Base-by-base conservation (phyloP, 1,139 yeast species). In the Spathaspora jeffriesii region DNA sequence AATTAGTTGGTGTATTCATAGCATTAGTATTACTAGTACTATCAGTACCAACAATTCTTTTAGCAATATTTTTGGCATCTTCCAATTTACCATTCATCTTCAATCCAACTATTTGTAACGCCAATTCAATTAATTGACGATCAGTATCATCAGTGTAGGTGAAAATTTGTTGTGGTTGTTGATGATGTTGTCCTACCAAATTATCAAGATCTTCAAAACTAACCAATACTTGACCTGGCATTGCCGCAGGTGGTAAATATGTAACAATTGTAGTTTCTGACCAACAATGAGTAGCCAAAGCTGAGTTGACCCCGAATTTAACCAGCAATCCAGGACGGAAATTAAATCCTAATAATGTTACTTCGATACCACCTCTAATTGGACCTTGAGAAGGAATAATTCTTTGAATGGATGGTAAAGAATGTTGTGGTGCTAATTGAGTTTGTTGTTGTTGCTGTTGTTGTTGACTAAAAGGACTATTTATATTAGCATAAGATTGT, bases 351-450 rank as follows among this genome's bases (percentile, higher is more conserved):
- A 93, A 72, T 42, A 93, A 70, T 0, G 98, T 93, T 7, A 93
- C 89, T 62, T 93, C 99, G 39, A 91, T 87, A 41, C 99, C 99
- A 52, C 99, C 99, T 56, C 96, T 80, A 17, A 90, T 79, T 8
- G 97, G 96, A 2, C 99, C 99, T 64, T 88, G 96, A 0, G 96
- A 86, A 1, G 99, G 99, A 49, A 93, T 91, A 13, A 93, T 87
- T 53, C 96, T 77, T 63, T 89, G 92, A 50, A 90, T 85, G 0
- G 79, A 68, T 2, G 93, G 92, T 20, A 71, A 53, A 14, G 41
- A 23, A 38, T 38, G 41, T 17, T 34, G 38, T 17, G 38, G 22
- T 6, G 32, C 59, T 42, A 14, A 50, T 47, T 43, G 58, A 37
- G 34, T 25, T 17, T 46, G 49, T 22, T 32, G 40, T 25, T 45